Conservation (phyloP, 2,329 filamentous ascomycete genomes). For the Venturia aucupariae region DNA sequence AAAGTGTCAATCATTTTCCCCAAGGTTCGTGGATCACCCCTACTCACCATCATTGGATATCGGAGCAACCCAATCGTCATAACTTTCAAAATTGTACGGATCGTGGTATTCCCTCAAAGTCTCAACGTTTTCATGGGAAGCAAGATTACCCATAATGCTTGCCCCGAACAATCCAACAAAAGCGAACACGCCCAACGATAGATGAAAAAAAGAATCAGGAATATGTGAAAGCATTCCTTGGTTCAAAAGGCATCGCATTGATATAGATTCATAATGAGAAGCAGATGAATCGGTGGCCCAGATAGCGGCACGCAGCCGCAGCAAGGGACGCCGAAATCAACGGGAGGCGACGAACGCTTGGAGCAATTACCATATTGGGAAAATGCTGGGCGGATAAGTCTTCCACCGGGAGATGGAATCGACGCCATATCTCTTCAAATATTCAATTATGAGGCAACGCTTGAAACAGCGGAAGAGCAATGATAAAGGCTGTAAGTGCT, state of each 20-base stretch:
- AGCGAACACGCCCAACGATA: not conserved
- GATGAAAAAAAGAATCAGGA: not conserved
- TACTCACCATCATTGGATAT: not conserved
- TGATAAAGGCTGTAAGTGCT: not conserved
- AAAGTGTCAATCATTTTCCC: not conserved
- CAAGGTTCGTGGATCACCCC: not conserved
- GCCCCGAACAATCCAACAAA: not conserved
- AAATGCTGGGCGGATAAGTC: not conserved
- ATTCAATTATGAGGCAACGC: not conserved
- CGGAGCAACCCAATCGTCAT: conserved; percentile 3
- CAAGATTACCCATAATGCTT: not conserved
- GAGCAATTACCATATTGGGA: not conserved
- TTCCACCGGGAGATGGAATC: not conserved
- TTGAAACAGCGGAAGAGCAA: not conserved
- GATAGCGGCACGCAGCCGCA: not conserved
- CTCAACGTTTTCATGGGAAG: not conserved
- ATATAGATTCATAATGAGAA: not conserved
- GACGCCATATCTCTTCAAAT: not conserved
- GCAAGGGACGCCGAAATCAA: not conserved
- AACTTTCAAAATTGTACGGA: conserved; percentile 3
- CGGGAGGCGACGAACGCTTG: not conserved
- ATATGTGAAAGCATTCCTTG: no score
- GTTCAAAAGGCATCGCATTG: not conserved
- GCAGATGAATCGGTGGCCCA: not conserved
- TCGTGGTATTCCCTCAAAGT: not conserved